Conservation (phyloP, 2,329 filamentous ascomycete species). For the Botrytis fabae region DNA sequence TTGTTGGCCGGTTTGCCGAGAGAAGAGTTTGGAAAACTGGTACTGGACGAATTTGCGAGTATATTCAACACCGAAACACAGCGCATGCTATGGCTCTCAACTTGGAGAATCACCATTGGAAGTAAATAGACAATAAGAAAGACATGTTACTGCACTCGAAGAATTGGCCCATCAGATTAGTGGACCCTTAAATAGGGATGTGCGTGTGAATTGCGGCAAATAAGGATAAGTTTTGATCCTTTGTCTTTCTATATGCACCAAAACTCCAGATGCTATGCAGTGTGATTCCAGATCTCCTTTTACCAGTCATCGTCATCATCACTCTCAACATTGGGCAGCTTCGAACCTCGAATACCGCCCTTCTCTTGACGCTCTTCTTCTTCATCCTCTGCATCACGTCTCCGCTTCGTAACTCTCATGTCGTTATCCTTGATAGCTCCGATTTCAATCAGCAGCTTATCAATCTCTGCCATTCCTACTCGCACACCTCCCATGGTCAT, state of each 20-base stretch:
- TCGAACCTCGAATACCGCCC: slow-evolving; percentile 36
- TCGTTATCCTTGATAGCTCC: slow-evolving; percentile 80
- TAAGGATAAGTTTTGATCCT: not conserved
- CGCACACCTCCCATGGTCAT: slow-evolving; percentile 72
- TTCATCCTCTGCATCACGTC: slow-evolving; percentile 37
- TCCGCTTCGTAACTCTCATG: slow-evolving; percentile 59
- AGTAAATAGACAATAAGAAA: not conserved
- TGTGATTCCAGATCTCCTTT: slow-evolving; percentile 1
- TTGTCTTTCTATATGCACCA: slow-evolving; percentile 11
- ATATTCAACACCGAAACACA: not conserved
- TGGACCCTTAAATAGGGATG: not conserved
- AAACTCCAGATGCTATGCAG: slow-evolving; percentile 23
- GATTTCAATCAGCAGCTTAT: slow-evolving; percentile 77
- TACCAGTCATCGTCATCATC: slow-evolving; percentile 47
- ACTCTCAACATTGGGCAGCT: slow-evolving; percentile 36
- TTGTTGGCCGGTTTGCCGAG: not conserved
- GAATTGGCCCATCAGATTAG: not conserved
- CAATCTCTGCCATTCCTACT: slow-evolving; percentile 72
- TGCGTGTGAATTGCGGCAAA: not conserved
- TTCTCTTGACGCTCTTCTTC: slow-evolving; percentile 39
- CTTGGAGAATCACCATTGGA: not conserved
- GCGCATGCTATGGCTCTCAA: not conserved
- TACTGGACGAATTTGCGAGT: not conserved
- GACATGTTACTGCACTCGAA: not conserved
- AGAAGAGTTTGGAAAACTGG: not conserved